A percentile compares a stretch with the other conserved stretches of the same genome.
These are phyloP conservation scores for Alternaria arbusti DNA, from an alignment of 2,329 filamentous ascomycete species.

Conservation along the genomic window DNA sequence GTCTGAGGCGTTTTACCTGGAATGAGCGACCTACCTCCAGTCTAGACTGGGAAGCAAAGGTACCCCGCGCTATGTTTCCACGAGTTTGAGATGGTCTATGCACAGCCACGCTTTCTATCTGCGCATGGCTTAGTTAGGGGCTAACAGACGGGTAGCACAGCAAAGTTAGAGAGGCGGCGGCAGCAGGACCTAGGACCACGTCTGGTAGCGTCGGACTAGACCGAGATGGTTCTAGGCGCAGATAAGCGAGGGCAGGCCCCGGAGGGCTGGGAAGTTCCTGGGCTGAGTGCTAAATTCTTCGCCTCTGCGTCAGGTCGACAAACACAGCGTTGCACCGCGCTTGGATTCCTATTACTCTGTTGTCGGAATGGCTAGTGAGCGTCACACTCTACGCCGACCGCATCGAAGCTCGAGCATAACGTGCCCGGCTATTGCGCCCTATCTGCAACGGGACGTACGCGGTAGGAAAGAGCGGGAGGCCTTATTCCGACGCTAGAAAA, in stretches of 20 bases:
- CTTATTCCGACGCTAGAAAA: neutral
- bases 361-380: neutral
- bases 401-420: neutral
- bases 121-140: neutral
- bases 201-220: neutral
- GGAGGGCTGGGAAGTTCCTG: rapidly evolving
- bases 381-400: neutral
- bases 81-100: neutral
- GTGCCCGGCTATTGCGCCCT: neutral
- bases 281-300: neutral
- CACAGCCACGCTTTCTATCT: neutral
- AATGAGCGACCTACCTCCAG: neutral
- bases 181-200: neutral
- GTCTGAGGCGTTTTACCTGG: neutral
- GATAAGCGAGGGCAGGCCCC: neutral
- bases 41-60: neutral
- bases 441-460: neutral
- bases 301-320: neutral
- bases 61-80: neutral
- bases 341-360: neutral
- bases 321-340: neutral
- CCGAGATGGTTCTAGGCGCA: neutral
- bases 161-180: neutral
- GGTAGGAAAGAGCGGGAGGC: neutral
- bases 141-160: neutral